phyloP scores from a whole-genome alignment of 2,329 filamentous ascomycete species.

The Diaporthe aspalathi region DNA sequence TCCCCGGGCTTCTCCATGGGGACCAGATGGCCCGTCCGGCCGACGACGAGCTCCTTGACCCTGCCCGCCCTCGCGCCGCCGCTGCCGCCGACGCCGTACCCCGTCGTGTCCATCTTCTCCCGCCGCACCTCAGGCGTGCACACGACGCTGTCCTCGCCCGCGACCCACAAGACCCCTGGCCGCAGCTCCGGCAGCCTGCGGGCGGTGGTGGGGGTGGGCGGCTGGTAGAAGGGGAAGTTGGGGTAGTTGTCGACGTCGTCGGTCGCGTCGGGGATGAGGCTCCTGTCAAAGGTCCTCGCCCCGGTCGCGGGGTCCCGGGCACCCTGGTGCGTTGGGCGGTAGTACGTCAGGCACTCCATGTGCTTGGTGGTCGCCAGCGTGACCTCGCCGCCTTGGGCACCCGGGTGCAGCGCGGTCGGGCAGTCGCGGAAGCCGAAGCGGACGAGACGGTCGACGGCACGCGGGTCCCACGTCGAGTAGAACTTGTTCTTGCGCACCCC shows the following conservation, averaged over 20 bases:
- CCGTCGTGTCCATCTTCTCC: constrained; percentile 74
- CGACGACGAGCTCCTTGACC: constrained; percentile 73
- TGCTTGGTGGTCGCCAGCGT: constrained; percentile 86
- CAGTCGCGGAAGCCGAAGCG: constrained; percentile 79
- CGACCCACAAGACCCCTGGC: constrained; percentile 76
- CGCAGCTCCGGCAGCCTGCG: constrained; percentile 68
- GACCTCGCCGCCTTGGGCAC: constrained; percentile 58
- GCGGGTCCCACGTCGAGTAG: constrained; percentile 84
- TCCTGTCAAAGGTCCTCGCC: constrained; percentile 52
- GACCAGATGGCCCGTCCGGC: constrained; percentile 80
- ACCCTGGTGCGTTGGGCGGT: constrained; percentile 68
- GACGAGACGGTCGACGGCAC: constrained; percentile 81
- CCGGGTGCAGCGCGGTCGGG: constrained; percentile 71
- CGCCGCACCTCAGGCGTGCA: constrained; percentile 61
- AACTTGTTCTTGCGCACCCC: constrained; percentile 78
- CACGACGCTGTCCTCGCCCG: constrained; percentile 70
- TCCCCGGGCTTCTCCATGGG: constrained; percentile 81
- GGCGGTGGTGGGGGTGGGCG: constrained; percentile 70
- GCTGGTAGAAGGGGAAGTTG: constrained; percentile 72
- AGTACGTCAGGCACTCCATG: constrained; percentile 86
- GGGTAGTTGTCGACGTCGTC: constrained; percentile 48
- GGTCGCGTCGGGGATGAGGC: constrained; percentile 59
- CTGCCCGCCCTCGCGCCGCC: constrained; percentile 72
- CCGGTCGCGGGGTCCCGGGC: constrained; percentile 50
- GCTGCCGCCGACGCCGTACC: constrained; percentile 74